phyloP scores from a whole-genome alignment of 106 monocot species.

The Platanthera zijinensis region DNA sequence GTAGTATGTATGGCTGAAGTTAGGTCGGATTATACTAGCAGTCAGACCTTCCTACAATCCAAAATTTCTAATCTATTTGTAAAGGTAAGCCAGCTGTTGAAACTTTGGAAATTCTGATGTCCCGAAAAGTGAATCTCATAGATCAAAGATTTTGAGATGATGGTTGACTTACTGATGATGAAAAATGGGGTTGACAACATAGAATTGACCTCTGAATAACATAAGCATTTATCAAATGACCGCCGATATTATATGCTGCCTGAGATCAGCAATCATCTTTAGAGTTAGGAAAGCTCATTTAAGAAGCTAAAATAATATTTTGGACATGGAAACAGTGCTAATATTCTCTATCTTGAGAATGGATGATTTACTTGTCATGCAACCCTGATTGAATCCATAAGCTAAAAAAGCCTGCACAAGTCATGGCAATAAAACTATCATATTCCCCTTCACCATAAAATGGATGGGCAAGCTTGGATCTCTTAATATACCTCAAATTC shows the following conservation, averaged over 20 bases:
- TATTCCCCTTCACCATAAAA: too few relatives aligned
- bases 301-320: not conserved
- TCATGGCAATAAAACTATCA: too few relatives aligned
- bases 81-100: too few relatives aligned
- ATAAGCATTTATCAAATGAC: slow-evolving; percentile 53
- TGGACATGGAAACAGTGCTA: not conserved
- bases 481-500: too few relatives aligned
- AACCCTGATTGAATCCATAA: slow-evolving; percentile 47
- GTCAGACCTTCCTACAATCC: too few relatives aligned
- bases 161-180: slow-evolving; percentile 23
- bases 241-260: slow-evolving; percentile 80
- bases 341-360: slow-evolving; percentile 49
- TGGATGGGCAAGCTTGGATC: too few relatives aligned
- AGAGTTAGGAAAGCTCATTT: not conserved
- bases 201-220: too few relatives aligned
- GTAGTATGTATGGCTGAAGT: too few relatives aligned
- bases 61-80: too few relatives aligned
- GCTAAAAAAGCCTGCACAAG: slow-evolving; percentile 70
- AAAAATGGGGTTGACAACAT: slow-evolving; percentile 52
- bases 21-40: too few relatives aligned
- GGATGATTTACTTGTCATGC: slow-evolving; percentile 44
- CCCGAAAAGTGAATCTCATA: too few relatives aligned
- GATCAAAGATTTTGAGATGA: not conserved
- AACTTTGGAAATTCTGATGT: too few relatives aligned
- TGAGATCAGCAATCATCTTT: slow-evolving; percentile 13